phyloP scores from a whole-genome alignment of 2,329 filamentous ascomycete species.

The Helicocarpus griseus region DNA sequence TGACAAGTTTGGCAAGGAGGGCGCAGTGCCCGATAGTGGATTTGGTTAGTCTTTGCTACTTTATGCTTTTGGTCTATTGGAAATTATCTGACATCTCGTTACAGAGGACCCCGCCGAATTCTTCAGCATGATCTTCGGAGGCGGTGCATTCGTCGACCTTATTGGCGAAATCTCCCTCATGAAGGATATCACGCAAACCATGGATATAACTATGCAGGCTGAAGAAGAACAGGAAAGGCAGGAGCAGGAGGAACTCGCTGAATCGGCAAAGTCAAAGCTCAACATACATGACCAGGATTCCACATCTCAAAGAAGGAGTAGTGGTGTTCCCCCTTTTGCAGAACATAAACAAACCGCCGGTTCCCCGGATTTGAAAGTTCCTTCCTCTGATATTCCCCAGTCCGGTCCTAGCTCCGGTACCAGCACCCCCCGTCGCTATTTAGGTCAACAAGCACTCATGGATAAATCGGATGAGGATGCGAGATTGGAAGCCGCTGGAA shows the following conservation, averaged over 20 bases:
- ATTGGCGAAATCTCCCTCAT: constrained; percentile 98
- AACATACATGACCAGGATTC: constrained; percentile 26
- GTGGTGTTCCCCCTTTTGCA: constrained; percentile 5
- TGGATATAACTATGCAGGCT: constrained; percentile 90
- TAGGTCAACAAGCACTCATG: constrained; percentile 78
- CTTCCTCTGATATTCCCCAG: constrained; percentile 3
- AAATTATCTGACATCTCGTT: not conserved
- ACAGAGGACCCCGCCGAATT: constrained; percentile 86
- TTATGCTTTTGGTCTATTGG: not conserved
- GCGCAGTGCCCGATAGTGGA: constrained; percentile 78
- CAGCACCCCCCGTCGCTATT: constrained; percentile 43
- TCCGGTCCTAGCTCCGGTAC: constrained; percentile 28
- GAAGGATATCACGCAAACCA: constrained; percentile 95
- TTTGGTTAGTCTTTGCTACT: constrained; percentile 54
- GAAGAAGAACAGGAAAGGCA: constrained; percentile 68
- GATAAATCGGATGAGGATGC: constrained; percentile 75
- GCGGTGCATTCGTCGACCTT: constrained; percentile 89
- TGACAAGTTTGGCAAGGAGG: constrained; percentile 95
- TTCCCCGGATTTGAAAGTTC: constrained; percentile 11
- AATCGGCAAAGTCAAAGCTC: constrained; percentile 41
- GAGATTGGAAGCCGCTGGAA: constrained; percentile 52
- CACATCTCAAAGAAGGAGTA: constrained; percentile 20
- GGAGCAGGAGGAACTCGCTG: constrained; percentile 45
- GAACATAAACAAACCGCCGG: constrained; percentile 11
- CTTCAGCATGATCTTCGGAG: constrained; percentile 97